A percentile compares a stretch with the other conserved stretches of the same genome.
Conservation (phyloP, 1,284 basidiomycete species). For the Crepidotus sp. region DNA sequence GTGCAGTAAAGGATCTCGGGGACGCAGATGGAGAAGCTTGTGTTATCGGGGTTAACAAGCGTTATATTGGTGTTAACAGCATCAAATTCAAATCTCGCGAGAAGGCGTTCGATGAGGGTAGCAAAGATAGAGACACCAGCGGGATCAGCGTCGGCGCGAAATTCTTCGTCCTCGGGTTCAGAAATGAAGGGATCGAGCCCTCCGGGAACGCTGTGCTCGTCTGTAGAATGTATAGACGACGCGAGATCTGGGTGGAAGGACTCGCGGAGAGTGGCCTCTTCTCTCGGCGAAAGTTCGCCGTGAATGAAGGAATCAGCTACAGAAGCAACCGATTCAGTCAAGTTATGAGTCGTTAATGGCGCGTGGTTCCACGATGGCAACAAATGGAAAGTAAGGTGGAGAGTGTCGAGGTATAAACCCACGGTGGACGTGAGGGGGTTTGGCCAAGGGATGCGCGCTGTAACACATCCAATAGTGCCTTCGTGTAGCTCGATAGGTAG, state of each 20-base stretch:
- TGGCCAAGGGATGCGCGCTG: constrained; percentile 69
- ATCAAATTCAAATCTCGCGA: constrained; percentile 76
- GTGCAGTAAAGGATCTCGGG: constrained; percentile 52
- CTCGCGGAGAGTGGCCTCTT: constrained; percentile 65
- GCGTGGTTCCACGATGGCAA: constrained; percentile 24
- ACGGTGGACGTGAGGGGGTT: constrained; percentile 66
- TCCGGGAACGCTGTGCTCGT: constrained; percentile 46
- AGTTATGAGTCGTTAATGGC: constrained; percentile 30
- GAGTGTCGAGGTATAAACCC: constrained; percentile 55
- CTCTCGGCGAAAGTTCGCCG: constrained; percentile 64
- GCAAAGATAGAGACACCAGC: constrained; percentile 78
- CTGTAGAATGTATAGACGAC: constrained; percentile 19
- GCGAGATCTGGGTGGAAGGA: constrained; percentile 47
- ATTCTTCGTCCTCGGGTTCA: constrained; percentile 30
- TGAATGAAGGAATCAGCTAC: constrained; percentile 82
- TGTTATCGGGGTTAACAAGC: constrained; percentile 50
- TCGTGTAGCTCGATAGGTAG: constrained; percentile 63
- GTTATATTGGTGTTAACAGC: constrained; percentile 63
- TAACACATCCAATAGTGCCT: constrained; percentile 67
- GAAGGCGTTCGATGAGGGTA: constrained; percentile 72
- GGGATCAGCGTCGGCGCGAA: constrained; percentile 45
- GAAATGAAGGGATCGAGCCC: constrained; percentile 51
- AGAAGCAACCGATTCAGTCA: constrained; percentile 71
- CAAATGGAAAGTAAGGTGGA: constrained; percentile 55
- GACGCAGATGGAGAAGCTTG: constrained; percentile 53